Evolutionary conservation across 2,329 filamentous ascomycete species (phyloP), one percentile per base, ranked within the genome.

Genomic region (Setomelanomma holmii): DNA sequence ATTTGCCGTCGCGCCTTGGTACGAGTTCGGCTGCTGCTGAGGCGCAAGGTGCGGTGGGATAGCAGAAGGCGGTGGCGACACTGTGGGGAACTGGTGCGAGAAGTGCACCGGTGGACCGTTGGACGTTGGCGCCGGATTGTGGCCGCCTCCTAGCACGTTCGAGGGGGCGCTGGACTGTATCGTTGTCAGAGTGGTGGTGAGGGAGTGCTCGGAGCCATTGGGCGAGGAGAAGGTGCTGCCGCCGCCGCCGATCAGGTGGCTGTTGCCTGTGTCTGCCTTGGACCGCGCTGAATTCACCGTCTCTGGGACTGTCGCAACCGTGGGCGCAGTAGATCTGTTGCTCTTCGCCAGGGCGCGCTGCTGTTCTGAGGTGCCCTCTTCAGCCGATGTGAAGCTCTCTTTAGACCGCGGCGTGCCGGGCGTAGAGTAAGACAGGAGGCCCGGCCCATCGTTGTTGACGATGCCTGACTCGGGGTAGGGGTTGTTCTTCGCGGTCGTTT

Each of bases 401-500:
- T 71, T 68, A 12, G 71, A 72, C 38, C 64, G 71, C 22, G 64
- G 63, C 42, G 69, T 72, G 41, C 58, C 63, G 76, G 84, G 50
- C 78, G 88, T 66, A 14, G 79, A 77, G 55, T 80, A 79, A 45
- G 82, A 82, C 49, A 79, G 72, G 52, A 77, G 76, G 45, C 70
- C 73, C 22, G 60, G 62, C 49, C 73, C 75, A 57, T 71, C 73
- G 53, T 82, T 51, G 79, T 79, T 65, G 78, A 79, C 55, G 67
- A 83, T 83, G 52, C 89, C 90, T 2, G 91, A 96, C 65, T 93
- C 84, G 7, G 90, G 90, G 69, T 97, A 97, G n/a, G 93, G 93
- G 71, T 93, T 93, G 80, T 96, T 96, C 74, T 89, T 88, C 68
- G 86, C 86, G 44, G 80, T 78, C 16, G 77, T 72, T 75, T 88